These are phyloP conservation scores for Wickerhamiella kazuoi DNA, from an alignment of 805 yeast species.

Conservation along the genomic window DNA sequence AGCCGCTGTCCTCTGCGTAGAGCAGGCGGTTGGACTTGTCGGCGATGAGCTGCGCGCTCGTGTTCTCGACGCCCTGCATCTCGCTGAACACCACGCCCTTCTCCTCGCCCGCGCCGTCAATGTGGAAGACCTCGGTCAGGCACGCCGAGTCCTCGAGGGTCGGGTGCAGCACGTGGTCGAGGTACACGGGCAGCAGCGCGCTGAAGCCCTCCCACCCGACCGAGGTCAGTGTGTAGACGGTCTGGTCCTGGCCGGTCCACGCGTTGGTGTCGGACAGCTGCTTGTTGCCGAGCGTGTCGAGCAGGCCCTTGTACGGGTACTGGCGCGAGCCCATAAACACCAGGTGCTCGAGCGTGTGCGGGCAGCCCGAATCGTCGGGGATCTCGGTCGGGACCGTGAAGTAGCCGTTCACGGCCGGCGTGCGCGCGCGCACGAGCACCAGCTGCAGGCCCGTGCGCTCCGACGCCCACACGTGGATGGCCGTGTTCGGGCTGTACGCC, in stretches of 20 bases:
- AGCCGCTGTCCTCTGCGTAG: conserved; percentile 47
- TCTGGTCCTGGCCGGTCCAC: conserved; percentile 92
- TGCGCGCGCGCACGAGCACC: conserved; percentile 55
- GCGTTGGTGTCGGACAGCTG: conserved; percentile 83
- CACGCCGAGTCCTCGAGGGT: conserved; percentile 82
- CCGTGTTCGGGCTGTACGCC: conserved; percentile 12
- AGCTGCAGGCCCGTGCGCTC: conserved; percentile 66
- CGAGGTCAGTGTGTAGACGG: conserved; percentile 75
- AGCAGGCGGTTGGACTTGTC: conserved; percentile 16
- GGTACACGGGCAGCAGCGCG: conserved; percentile 64
- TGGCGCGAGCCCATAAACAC: conserved; percentile 84
- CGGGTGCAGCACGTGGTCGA: conserved; percentile 75
- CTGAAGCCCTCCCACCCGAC: conserved; percentile 96
- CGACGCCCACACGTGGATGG: conserved; percentile 48
- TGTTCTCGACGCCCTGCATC: conserved; percentile 85
- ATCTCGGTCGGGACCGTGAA: conserved; percentile 94
- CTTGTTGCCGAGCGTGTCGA: conserved; percentile 72
- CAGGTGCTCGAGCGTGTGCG: conserved; percentile 89
- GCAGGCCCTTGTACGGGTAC: conserved; percentile 78
- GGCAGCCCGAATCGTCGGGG: conserved; percentile 71
- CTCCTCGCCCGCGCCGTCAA: conserved; percentile 79
- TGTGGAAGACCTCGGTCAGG: conserved; percentile 83
- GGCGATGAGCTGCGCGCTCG: conserved; percentile 43
- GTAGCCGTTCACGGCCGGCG: conserved; percentile 80
- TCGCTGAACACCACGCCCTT: conserved; percentile 95